These are phyloP conservation scores for Cenchrus fungigraminus DNA, from an alignment of 176 grass and related monocot species.

Conservation along the genomic window DNA sequence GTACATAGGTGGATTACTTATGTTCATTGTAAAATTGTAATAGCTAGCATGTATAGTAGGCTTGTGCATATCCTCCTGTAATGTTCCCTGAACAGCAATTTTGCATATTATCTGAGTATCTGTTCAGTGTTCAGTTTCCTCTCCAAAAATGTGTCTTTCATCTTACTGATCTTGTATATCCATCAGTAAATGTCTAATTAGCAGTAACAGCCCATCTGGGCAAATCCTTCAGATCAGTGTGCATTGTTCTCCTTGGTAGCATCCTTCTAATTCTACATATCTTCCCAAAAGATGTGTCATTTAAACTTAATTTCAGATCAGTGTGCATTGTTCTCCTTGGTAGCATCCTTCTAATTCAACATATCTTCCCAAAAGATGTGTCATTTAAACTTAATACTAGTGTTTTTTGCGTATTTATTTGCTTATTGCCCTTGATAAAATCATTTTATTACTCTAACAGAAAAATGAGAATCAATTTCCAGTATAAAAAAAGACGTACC, in stretches of 20 bases:
- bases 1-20: slow-evolving; percentile 31
- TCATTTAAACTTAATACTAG: neutral
- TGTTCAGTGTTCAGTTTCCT: neutral
- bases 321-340: neutral
- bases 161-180: neutral
- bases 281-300: neutral
- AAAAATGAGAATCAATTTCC: neutral
- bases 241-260: neutral
- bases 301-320: neutral
- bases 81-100: slow-evolving; percentile 35
- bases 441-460: neutral
- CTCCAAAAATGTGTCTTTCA: neutral
- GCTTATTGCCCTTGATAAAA: neutral
- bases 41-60: slow-evolving; percentile 18
- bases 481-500: too few species aligned
- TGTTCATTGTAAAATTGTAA: neutral
- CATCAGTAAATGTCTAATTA: neutral
- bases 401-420: neutral
- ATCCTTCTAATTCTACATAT: neutral
- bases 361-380: neutral
- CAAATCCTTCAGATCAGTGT: neutral
- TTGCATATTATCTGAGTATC: slow-evolving; percentile 31
- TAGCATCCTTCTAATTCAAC: neutral
- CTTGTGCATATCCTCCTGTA: slow-evolving; percentile 31
- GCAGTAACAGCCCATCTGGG: neutral